Base-by-base conservation (phyloP, 129 eudicot genomes). In the Solidago caesia region DNA sequence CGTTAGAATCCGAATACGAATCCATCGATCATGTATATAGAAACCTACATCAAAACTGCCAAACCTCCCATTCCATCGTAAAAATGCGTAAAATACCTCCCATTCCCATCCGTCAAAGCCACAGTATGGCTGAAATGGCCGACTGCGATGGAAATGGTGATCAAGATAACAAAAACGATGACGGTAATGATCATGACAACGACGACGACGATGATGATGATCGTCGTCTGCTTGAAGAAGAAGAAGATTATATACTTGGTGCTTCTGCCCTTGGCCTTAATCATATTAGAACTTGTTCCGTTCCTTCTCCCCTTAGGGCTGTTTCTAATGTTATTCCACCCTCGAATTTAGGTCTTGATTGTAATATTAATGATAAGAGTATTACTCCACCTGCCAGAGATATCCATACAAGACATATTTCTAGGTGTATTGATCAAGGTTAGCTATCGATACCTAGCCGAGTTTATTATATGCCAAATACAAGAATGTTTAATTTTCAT, bases 221-320 rank as follows among this genome's bases (percentile, higher is more conserved):
- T 6, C 70, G 64, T 47, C 61, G 68, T 33, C 39, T 33, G 47
- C 72, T 74, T 27, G 87, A 78, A 42, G 91, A 81, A 52, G 86
- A 80, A 42, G 91, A 81, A 52, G 86, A 80, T 76, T 79, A 73
- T 43, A 74, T 87, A 9, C 80, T 87, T 45, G 89, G 78, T 64
- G 85, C 96, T 62, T 85, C 96, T 27, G 70, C 77, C 73, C 85
- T 90, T 29, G 91, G 98, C 25, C 88, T 90, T 55, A 86, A 94
- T 77, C 96, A 85, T 44, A 90, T 94, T 68, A 78, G 96, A 81
- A 94, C 97, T 44, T 87, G 91, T 16, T 94, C 94, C 7, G 96
- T 79, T 71, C 92, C 96, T 11, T 70, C 84, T 42, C 87, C 84
- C 71, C 84, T 86, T 59, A 43, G 83, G 77, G 70, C 41, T 4